Evolutionary conservation across 139 green algal species (phyloP).

Genomic region (Coelastrella sp.): DNA sequence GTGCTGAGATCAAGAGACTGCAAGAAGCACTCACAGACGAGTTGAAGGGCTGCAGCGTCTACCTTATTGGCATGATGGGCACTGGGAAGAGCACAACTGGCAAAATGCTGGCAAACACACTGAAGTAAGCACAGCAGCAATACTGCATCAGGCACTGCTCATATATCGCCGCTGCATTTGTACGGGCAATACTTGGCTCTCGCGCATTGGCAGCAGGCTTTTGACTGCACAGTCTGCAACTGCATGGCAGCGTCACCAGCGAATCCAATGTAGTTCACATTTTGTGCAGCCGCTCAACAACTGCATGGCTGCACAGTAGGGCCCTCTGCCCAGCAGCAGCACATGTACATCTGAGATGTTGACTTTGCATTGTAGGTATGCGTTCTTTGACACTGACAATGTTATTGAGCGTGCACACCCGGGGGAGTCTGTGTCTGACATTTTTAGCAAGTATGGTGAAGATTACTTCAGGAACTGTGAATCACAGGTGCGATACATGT

Average conservation of each 20-base stretch:
- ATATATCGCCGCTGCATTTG: not conserved
- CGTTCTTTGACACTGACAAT: conserved; percentile 89
- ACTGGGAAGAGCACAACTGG: conserved; percentile 77
- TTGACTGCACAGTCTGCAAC: no score
- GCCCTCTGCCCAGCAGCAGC: no score
- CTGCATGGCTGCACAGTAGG: no score
- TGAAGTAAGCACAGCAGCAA: conserved; percentile 49
- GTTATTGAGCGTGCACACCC: conserved; percentile 81
- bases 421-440: conserved; percentile 70
- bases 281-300: no score
- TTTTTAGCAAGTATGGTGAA: conserved; percentile 90
- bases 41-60: conserved; percentile 85
- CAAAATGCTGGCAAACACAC: conserved; percentile 74
- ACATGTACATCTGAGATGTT: no score
- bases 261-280: no score
- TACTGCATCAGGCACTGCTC: not conserved
- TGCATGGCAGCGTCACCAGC: no score
- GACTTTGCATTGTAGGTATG: conserved; percentile 66
- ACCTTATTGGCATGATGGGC: conserved; percentile 95
- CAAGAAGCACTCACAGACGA: conserved; percentile 43
- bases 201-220: no score
- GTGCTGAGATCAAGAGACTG: conserved; percentile 59
- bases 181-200: no score
- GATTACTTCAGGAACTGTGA: conserved; percentile 90
- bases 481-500: conserved; percentile 61